These are phyloP conservation scores for Suillus ampliporus DNA, from an alignment of 768 basidiomycete species.

Conservation along the genomic window DNA sequence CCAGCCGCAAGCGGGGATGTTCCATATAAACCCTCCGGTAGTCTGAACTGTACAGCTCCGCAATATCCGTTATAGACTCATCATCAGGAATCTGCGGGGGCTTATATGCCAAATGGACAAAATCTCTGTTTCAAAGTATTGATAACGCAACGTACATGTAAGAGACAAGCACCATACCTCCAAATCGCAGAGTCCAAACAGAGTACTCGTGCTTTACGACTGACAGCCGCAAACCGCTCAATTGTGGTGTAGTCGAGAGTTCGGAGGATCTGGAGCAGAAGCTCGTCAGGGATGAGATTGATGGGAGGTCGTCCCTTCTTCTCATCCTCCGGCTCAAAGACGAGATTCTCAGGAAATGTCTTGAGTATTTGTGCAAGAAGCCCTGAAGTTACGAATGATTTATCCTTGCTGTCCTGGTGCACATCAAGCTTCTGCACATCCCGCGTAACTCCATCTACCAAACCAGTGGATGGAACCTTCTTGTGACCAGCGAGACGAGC, in stretches of 20 bases:
- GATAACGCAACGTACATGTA: slow-evolving; percentile 1
- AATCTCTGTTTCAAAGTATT: slow-evolving; percentile 48
- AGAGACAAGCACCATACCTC: slow-evolving; percentile 56
- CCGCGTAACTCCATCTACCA: slow-evolving; percentile 65
- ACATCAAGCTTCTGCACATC: slow-evolving; percentile 76
- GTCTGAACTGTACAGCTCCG: slow-evolving; percentile 59
- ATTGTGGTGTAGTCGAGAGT: slow-evolving; percentile 69
- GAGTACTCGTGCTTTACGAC: slow-evolving; percentile 75
- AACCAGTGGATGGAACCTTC: slow-evolving; percentile 83
- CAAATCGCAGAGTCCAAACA: slow-evolving; percentile 74
- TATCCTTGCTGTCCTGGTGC: slow-evolving; percentile 59
- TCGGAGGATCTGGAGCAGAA: slow-evolving; percentile 70
- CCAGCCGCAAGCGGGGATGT: slow-evolving; percentile 82
- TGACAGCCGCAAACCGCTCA: slow-evolving; percentile 78
- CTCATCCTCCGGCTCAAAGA: slow-evolving; percentile 77
- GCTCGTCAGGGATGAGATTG: slow-evolving; percentile 72
- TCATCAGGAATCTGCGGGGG: slow-evolving; percentile 73
- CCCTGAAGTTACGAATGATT: slow-evolving; percentile 33
- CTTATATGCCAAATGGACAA: slow-evolving; percentile 70
- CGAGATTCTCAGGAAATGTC: slow-evolving; percentile 51
- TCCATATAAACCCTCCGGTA: slow-evolving; percentile 83
- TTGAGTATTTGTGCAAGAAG: slow-evolving; percentile 55
- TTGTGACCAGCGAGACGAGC: slow-evolving; percentile 48
- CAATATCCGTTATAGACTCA: slow-evolving; percentile 54
- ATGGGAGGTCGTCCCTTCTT: slow-evolving; percentile 54